Evolutionary conservation across 192 early-diverging fungal genomes (phyloP).

Genomic region (Podila minutissima): DNA sequence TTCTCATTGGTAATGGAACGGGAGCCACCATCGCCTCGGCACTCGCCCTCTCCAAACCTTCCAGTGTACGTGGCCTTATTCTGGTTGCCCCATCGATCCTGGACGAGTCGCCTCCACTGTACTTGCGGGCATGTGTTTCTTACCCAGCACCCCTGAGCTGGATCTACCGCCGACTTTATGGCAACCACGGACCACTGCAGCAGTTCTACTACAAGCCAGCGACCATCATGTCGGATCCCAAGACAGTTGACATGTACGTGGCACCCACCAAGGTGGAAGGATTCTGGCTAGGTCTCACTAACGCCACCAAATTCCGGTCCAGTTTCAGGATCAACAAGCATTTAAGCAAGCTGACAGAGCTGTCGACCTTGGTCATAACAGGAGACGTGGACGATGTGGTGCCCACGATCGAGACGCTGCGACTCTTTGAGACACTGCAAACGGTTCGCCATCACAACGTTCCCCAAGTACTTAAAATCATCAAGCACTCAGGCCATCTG

Average conservation of each 20-base stretch:
- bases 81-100: constrained; percentile 15
- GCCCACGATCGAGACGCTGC: constrained; percentile 32
- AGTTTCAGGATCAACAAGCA: constrained; percentile 26
- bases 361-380: constrained; percentile 38
- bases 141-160: constrained; percentile 29
- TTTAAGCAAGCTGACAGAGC: constrained; percentile 18
- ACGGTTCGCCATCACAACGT: constrained; percentile 16
- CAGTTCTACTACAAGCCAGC: constrained; percentile 36
- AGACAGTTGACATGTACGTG: constrained; percentile 30
- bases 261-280: constrained; percentile 17
- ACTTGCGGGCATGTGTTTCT: constrained; percentile 27
- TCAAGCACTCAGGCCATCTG: constrained; percentile 39
- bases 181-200: constrained; percentile 27
- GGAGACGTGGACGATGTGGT: constrained; percentile 40
- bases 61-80: constrained; percentile 19
- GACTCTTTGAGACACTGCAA: constrained; percentile 30
- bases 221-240: constrained; percentile 18
- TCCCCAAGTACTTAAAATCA: constrained; percentile 33
- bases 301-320: constrained; percentile 14
- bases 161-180: constrained; percentile 33
- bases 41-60: constrained; percentile 18
- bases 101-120: constrained; percentile 14
- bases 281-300: constrained; percentile 33
- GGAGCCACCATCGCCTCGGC: constrained; percentile 31
- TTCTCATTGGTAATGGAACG: constrained; percentile 32